Conservation (phyloP, 192 early-diverging fungal genomes). For the Tieghemiomyces parasiticus region DNA sequence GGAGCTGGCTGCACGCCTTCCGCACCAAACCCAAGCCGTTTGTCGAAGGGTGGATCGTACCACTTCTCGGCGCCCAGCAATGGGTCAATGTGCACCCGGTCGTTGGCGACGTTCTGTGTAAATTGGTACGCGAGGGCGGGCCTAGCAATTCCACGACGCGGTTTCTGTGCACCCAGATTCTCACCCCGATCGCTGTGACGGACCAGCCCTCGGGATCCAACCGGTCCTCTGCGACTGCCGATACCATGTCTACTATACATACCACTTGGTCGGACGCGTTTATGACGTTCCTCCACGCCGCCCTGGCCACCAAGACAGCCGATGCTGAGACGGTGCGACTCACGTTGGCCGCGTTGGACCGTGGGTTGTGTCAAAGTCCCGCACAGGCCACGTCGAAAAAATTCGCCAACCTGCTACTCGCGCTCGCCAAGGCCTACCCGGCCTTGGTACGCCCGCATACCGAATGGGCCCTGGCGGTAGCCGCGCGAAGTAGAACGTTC, state of each 20-base stretch:
- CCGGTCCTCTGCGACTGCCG: too few relatives aligned
- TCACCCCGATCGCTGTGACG: too few relatives aligned
- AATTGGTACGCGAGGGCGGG: not conserved
- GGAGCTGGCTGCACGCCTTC: not conserved
- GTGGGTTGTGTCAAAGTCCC: too few relatives aligned
- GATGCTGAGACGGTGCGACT: too few relatives aligned
- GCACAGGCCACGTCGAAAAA: not conserved
- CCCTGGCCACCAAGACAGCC: not conserved
- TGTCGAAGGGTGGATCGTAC: not conserved
- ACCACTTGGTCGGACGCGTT: conserved; percentile 2
- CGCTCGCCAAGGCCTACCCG: not conserved
- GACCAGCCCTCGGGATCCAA: too few relatives aligned
- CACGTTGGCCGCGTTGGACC: too few relatives aligned
- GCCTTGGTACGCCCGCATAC: not conserved
- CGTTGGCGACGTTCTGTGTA: not conserved
- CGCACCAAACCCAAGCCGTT: not conserved
- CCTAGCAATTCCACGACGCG: too few relatives aligned
- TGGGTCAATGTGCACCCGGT: not conserved
- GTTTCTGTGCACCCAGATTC: too few relatives aligned
- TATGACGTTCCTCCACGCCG: not conserved
- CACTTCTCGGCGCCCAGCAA: not conserved
- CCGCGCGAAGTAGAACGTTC: not conserved
- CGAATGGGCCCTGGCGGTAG: not conserved
- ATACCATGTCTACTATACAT: not conserved
- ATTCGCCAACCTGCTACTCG: not conserved